Evolutionary conservation across 768 basidiomycete species (phyloP).

Genomic region (Nidularia pulvinata): DNA sequence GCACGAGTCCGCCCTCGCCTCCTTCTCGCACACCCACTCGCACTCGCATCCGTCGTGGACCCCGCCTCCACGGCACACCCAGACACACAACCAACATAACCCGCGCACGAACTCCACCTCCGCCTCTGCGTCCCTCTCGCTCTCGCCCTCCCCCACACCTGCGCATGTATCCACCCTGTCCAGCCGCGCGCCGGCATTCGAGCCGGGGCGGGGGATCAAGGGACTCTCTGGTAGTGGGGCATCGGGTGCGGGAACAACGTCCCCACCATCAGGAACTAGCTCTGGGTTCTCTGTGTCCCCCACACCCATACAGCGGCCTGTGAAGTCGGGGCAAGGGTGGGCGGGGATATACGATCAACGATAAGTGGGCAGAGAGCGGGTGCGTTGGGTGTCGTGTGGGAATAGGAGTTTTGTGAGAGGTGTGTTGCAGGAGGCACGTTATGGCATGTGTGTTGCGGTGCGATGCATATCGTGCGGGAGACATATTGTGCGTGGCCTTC

Average conservation of each 20-base stretch:
- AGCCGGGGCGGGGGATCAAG: constrained; percentile 22
- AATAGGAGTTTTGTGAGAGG: no score
- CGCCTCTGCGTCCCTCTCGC: background rate
- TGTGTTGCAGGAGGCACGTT: no score
- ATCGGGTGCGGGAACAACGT: background rate
- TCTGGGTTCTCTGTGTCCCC: background rate
- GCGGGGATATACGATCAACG: no score
- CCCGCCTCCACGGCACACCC: constrained; percentile 1
- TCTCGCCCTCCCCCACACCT: background rate
- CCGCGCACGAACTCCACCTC: constrained; percentile 14
- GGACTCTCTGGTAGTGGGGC: background rate
- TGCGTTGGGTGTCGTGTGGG: no score
- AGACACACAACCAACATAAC: constrained; percentile 10
- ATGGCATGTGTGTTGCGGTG: no score
- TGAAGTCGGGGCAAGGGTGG: no score
- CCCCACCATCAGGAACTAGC: background rate
- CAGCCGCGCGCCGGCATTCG: constrained; percentile 51
- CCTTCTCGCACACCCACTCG: background rate
- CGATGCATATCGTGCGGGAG: no score
- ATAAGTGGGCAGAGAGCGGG: no score
- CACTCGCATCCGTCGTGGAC: background rate
- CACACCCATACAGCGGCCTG: background rate
- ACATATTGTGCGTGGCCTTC: no score
- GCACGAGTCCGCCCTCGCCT: background rate
- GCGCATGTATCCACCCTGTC: constrained; percentile 33